Evolutionary conservation across 805 yeast genomes (phyloP), one percentile per base, ranked within the genome.

Genomic region (Candida incommunis): DNA sequence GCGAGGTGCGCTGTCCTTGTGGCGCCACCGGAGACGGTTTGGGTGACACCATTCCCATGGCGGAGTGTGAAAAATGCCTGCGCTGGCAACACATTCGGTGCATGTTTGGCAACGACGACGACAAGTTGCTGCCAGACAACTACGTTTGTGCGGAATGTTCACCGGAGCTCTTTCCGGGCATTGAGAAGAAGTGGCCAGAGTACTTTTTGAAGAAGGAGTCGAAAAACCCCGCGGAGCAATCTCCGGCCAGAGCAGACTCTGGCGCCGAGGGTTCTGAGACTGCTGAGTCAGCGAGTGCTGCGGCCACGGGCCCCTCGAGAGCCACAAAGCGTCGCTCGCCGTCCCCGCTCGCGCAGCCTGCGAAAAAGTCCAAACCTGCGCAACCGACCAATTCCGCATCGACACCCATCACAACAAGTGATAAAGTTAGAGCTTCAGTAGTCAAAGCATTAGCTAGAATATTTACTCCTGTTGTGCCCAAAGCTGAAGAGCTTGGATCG

Each of bases 1-100:
- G 49, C 16, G 42, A 27, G 5, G 50, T 54, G 4, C 45, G 57
- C 4, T 61, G 65, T 42, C 50, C 56, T 7, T 62, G 65, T 48
- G 65, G 64, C 2, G 53, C 50, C n/a, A 50, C 45, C 1, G 45
- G 45, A 3, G 54, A 46, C 18, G 61, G 50, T 4, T 57, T 62
- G 15, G 64, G 56, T 41, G 66, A 66, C 22, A 67, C 63, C 22
- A 73, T 77, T 20, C 59, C 63, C 16, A 76, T 78, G 81, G 72
- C 75, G 20, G 76, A 75, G 56, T 80, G 88, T 60, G 84, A 76
- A 42, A 55, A 60, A 27, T 80, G 88, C 57, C 56, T 66, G 43
- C 70, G 77, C 3, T 80, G 86, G 86, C 88, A 80, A 59, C 88
- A 80, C 55, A 70, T 76, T 15, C 62, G 55, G 46, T 80, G 88